phyloP scores from a whole-genome alignment of 1,284 basidiomycete species.

The Puccinia brachypodii region DNA sequence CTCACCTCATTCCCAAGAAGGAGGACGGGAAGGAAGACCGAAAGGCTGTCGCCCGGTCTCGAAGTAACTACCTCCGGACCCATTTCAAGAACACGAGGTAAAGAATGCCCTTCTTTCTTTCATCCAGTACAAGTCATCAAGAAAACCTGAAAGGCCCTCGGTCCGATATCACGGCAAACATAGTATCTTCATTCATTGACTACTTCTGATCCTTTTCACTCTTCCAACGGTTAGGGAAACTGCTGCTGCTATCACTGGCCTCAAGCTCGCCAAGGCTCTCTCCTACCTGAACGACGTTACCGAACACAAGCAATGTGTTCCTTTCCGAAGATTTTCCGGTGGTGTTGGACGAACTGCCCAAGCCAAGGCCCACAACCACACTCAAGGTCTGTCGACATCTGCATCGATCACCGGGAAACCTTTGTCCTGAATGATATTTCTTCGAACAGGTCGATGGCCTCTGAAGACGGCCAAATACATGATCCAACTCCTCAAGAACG shows the following conservation, averaged over 20 bases:
- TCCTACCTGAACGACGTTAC: conserved; percentile 88
- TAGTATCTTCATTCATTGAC: conserved; percentile 1
- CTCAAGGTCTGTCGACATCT: conserved; percentile 70
- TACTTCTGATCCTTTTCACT: neutral
- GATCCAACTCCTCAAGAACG: conserved; percentile 93
- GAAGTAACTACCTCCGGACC: conserved; percentile 95
- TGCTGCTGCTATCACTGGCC: conserved; percentile 65
- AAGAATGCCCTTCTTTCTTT: conserved; percentile 60
- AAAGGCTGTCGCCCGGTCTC: conserved; percentile 69
- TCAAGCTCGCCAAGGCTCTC: conserved; percentile 95
- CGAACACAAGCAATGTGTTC: conserved; percentile 96
- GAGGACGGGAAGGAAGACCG: conserved; percentile 48
- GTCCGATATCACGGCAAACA: neutral
- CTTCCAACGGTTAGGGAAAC: conserved; percentile 54
- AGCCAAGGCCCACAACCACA: conserved; percentile 95
- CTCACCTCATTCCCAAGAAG: conserved; percentile 46
- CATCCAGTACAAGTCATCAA: neutral
- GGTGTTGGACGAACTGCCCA: conserved; percentile 96
- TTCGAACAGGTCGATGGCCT: conserved; percentile 81
- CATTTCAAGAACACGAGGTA: conserved; percentile 99
- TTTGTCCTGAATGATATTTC: conserved; percentile 31
- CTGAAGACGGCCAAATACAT: conserved; percentile 99
- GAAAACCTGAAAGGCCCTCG: neutral
- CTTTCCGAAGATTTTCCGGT: conserved; percentile 94
- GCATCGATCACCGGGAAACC: neutral